A percentile compares a stretch with the other conserved stretches of the same genome.
phyloP scores from a whole-genome alignment of 257 asterid genomes.

The Petunia axillaris region DNA sequence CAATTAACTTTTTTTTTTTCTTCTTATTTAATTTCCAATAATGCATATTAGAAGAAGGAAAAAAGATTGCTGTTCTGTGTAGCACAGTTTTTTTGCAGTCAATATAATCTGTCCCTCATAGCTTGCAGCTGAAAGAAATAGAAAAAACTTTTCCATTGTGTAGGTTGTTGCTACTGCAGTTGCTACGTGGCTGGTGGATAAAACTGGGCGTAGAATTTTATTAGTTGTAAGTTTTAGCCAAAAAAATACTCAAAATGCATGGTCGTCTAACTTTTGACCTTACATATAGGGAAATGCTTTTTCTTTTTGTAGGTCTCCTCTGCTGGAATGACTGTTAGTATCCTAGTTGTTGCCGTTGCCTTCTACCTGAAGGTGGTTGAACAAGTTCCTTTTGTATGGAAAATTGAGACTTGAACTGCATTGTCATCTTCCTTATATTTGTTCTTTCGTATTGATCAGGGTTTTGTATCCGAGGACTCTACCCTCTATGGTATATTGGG shows the following conservation, averaged over 20 bases:
- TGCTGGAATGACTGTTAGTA: slow-evolving; percentile 80
- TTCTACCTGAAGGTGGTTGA: slow-evolving; percentile 74
- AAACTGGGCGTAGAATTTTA: slow-evolving; percentile 85
- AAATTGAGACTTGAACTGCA: neutral
- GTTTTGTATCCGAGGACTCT: slow-evolving; percentile 52
- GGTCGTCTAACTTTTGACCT: neutral
- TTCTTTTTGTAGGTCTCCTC: slow-evolving; percentile 69
- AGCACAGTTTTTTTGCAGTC: neutral
- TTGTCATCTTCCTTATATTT: neutral
- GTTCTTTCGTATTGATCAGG: slow-evolving; percentile 42
- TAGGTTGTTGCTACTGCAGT: slow-evolving; percentile 90
- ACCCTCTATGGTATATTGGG: slow-evolving; percentile 57
- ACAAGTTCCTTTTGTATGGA: neutral
- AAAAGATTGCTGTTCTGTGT: neutral
- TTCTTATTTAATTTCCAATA: neutral
- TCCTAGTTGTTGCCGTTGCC: slow-evolving; percentile 66
- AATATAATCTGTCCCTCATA: slow-evolving; percentile 14
- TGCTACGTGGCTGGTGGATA: slow-evolving; percentile 87
- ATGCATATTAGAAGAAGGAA: neutral
- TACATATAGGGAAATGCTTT: slow-evolving; percentile 5
- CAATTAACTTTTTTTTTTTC: slow-evolving; percentile 18
- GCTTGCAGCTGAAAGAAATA: slow-evolving; percentile 17
- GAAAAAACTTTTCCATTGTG: neutral
- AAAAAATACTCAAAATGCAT: neutral
- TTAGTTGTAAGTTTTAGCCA: slow-evolving; percentile 59